Conservation (phyloP, 495 filamentous ascomycete genomes). For the Neurospora sp. region DNA sequence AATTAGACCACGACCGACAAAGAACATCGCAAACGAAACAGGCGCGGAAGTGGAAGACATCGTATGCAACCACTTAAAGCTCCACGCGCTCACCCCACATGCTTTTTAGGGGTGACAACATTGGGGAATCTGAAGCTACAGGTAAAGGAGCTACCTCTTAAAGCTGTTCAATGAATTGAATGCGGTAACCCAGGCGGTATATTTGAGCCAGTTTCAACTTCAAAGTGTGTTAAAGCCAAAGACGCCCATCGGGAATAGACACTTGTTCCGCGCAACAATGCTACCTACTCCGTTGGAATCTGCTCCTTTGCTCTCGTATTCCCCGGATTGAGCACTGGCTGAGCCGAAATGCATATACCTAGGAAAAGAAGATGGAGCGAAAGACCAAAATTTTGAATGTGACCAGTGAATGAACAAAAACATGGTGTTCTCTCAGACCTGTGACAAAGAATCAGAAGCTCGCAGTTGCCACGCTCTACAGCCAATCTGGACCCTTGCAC, state of each 20-base stretch:
- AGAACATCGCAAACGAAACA: not conserved
- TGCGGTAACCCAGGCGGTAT: not conserved
- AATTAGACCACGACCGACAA: not conserved
- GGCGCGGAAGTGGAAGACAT: not conserved
- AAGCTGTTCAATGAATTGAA: not conserved
- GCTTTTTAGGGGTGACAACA: not conserved
- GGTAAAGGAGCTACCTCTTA: not conserved
- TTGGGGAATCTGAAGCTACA: not conserved
- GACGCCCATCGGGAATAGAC: not conserved
- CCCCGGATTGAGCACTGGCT: too few species aligned
- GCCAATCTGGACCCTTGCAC: not conserved
- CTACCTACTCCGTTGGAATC: not conserved
- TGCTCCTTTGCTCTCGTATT: not conserved
- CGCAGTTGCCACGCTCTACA: not conserved
- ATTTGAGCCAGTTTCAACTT: not conserved
- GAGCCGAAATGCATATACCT: too few species aligned
- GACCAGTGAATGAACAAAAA: not conserved
- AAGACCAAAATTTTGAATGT: not conserved
- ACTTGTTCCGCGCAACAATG: not conserved
- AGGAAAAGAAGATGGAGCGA: not conserved
- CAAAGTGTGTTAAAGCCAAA: not conserved
- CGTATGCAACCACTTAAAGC: not conserved
- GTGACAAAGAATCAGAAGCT: not conserved
- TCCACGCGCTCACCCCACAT: not conserved
- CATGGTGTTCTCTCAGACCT: not conserved